These are phyloP conservation scores for Pholiota conissans DNA, from an alignment of 768 basidiomycete genomes.

Conservation along the genomic window DNA sequence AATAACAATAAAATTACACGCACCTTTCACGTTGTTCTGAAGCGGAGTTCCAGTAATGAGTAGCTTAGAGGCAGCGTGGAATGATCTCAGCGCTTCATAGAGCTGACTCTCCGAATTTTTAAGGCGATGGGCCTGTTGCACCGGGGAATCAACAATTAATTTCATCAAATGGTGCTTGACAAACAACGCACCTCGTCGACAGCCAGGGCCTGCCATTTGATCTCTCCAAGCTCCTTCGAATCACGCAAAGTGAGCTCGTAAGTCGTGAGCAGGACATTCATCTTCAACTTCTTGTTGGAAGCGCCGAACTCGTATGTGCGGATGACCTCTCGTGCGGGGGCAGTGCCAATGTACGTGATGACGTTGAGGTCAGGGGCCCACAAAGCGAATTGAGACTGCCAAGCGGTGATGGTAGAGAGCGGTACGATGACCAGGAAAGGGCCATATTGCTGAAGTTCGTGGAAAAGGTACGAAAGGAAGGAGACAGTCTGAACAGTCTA, in stretches of 20 bases:
- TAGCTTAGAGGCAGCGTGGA: constrained; percentile 87
- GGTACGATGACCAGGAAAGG: constrained; percentile 98
- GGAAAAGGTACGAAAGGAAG: constrained; percentile 93
- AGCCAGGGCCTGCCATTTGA: constrained; percentile 96
- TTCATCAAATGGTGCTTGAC: neutral
- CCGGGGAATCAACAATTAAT: constrained; percentile 14
- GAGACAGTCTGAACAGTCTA: constrained; percentile 95
- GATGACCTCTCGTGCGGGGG: constrained; percentile 85
- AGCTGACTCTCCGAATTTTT: constrained; percentile 98
- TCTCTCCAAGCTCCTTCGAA: constrained; percentile 80
- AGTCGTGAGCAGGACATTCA: constrained; percentile 96
- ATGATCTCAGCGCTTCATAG: constrained; percentile 90
- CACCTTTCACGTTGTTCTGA: constrained; percentile 99
- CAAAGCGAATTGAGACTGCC: constrained; percentile 91
- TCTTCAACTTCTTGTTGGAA: constrained; percentile 86
- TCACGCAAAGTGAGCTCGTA: constrained; percentile 96
- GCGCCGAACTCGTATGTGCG: constrained; percentile 90
- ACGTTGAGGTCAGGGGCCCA: constrained; percentile 99
- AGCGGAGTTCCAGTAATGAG: constrained; percentile 98
- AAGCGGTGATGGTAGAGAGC: constrained; percentile 95
- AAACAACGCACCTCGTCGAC: constrained; percentile 82
- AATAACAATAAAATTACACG: too few species aligned
- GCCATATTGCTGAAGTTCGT: constrained; percentile 89
- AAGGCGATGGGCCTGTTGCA: constrained; percentile 82
- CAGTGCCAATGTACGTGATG: constrained; percentile 93